Conservation (phyloP, 208 protist species). For the Trypanosoma lewisi region DNA sequence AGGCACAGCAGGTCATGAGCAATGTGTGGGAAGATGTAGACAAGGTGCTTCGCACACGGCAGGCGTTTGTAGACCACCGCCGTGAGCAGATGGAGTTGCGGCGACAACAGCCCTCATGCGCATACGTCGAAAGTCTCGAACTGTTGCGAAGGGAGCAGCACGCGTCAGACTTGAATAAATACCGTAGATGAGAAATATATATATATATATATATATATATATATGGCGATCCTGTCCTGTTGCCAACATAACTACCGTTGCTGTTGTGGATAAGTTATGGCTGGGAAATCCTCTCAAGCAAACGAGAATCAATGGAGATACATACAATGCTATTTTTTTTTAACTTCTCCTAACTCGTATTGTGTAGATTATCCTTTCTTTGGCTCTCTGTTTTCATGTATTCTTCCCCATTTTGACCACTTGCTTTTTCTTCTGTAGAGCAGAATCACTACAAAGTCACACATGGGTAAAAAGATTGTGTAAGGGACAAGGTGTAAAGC, state of each 20-base stretch:
- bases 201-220: no score
- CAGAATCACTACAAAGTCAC: no score
- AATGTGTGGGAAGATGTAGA: conserved; percentile 63
- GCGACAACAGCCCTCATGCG: conserved; percentile 27
- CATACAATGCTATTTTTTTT: conserved; percentile 9
- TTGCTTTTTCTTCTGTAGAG: no score
- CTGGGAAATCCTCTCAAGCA: no score
- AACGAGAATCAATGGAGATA: no score
- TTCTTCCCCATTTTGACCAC: no score
- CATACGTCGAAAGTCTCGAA: conserved; percentile 47
- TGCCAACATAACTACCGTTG: neutral
- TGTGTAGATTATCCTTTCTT: no score
- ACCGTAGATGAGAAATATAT: conserved; percentile 26
- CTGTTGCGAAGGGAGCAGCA: conserved; percentile 49
- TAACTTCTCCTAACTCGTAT: no score
- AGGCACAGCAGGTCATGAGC: conserved; percentile 38
- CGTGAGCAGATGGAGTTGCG: conserved; percentile 39
- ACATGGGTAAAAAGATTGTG: no score
- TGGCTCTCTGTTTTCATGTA: no score
- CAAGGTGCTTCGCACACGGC: conserved; percentile 61
- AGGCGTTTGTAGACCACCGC: conserved; percentile 48
- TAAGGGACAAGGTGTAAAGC: no score
- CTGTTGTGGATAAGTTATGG: no score
- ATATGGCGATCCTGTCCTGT: neutral
- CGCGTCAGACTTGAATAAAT: conserved; percentile 35